Percentiles rank a stretch among this genome's conserved stretches.
Evolutionary conservation across 805 yeast species (phyloP).

Genomic region (Pichia deserticola): DNA sequence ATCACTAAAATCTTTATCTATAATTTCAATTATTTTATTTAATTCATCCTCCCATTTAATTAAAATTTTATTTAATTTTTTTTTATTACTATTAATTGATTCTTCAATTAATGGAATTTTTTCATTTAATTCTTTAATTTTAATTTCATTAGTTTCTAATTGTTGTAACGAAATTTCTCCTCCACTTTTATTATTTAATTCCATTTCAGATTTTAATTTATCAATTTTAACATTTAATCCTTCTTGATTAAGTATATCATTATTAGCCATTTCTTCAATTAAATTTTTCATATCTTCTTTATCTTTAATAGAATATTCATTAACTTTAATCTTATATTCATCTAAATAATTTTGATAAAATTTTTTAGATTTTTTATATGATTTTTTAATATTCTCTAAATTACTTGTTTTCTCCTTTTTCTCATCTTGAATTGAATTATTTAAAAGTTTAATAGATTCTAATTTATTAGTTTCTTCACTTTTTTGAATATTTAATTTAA

Average conservation of each 20-base stretch:
- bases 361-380: constrained; percentile 16
- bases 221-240: constrained; percentile 32
- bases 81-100: constrained; percentile 33
- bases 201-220: constrained; percentile 35
- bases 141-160: constrained; percentile 33
- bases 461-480: constrained; percentile 35
- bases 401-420: constrained; percentile 20
- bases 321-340: constrained; percentile 30
- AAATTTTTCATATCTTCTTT: constrained; percentile 34
- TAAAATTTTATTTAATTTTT: constrained; percentile 6
- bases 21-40: constrained; percentile 40
- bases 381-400: constrained; percentile 9
- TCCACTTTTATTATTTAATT: constrained; percentile 20
- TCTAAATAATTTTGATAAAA: constrained; percentile 16
- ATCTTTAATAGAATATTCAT: constrained; percentile 32
- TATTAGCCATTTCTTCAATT: constrained; percentile 27
- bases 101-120: constrained; percentile 32
- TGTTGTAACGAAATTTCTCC: constrained; percentile 23
- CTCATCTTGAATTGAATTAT: constrained; percentile 23
- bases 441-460: constrained; percentile 19
- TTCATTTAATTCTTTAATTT: constrained; percentile 30
- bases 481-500: constrained; percentile 13
- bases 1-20: constrained; percentile 57
- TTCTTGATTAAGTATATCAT: constrained; percentile 29
- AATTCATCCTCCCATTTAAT: constrained; percentile 59